Evolutionary conservation across 1,284 basidiomycete genomes (phyloP), one percentile per base, ranked within the genome.

Genomic region (Leccinum subspadiceum): DNA sequence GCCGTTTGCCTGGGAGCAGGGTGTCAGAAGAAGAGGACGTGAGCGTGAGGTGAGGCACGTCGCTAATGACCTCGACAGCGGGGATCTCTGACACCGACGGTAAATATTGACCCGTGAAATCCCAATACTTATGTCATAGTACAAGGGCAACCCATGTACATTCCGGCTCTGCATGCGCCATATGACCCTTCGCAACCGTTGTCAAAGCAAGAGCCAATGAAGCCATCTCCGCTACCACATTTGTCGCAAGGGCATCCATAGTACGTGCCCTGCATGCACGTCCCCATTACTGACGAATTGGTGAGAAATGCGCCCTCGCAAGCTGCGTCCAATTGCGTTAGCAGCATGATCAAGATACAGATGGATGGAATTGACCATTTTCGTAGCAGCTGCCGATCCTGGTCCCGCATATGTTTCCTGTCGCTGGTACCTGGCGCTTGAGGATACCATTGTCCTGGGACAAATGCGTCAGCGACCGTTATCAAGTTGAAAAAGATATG

Each of bases 241-340:
- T 8, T 33, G 12, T 33, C 44, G 26, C 61, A 62, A 12, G 61
- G 56, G 20, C 56, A 62, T 22, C 56, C 60, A 1, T 13, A 26
- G 6, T 13, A 61, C 5, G 29, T 17, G n/a, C 49, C 56, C 10
- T 24, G 13, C 5, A 35, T 29, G 50, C 61, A 53, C 15, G 8
- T 26, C 1, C 61, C 61, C 3, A 53, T 9, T 33, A 35, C 2
- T 13, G 17, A 9, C 35, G 39, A 31, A 44, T 44, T 44, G 3
- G 7, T 1, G 1, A 3, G 0, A 13, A 64, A 60, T 13, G 5
- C 4, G 12, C 17, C 46, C 2, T 0, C 22, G 10, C 61, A 64
- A 12, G n/a, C 61, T 64, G 29, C 17, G 39, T 6, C 64, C 29
- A 7, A 49, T 17, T 9, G 5, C 7, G 15, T 50, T 10, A 52